Conservation (phyloP, 2,329 filamentous ascomycete species). For the Gnomoniopsis sp. region DNA sequence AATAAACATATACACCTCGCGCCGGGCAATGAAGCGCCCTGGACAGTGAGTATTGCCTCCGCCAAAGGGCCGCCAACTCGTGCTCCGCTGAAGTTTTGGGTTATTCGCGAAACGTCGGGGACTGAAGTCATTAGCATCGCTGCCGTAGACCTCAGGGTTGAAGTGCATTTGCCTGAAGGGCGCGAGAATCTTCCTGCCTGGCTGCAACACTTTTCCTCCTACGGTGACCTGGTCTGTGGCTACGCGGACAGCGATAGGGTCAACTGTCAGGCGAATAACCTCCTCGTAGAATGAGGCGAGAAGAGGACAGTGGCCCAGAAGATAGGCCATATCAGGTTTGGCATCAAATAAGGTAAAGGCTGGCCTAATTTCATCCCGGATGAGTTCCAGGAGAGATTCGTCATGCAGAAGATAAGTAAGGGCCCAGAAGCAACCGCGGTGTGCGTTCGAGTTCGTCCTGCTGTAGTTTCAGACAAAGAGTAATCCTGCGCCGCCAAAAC, state of each 20-base stretch:
- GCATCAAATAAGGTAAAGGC: neutral
- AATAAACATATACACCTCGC: conserved; percentile 8
- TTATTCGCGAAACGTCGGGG: neutral
- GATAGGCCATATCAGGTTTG: neutral
- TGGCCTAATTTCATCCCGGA: neutral
- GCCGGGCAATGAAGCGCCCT: neutral
- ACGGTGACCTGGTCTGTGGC: neutral
- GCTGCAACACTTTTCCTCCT: neutral
- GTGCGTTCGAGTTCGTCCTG: neutral
- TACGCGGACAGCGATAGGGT: neutral
- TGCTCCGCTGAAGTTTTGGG: neutral
- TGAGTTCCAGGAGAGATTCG: neutral
- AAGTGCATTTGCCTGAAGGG: conserved; percentile 3
- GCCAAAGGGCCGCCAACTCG: conserved; percentile 8
- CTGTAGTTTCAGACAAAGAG: neutral
- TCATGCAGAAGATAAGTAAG: conserved; percentile 3
- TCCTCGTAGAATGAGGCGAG: conserved; percentile 1
- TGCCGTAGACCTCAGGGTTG: neutral
- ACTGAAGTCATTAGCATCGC: neutral
- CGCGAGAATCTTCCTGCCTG: neutral
- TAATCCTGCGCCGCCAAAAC: neutral
- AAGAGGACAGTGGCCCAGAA: neutral
- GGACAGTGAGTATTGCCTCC: neutral
- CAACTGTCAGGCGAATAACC: neutral
- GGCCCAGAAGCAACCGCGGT: conserved; percentile 2